A percentile compares a stretch with the other conserved stretches of the same genome.
Evolutionary conservation across 768 basidiomycete genomes (phyloP).

Genomic region (Cyclocybe cylindracea): DNA sequence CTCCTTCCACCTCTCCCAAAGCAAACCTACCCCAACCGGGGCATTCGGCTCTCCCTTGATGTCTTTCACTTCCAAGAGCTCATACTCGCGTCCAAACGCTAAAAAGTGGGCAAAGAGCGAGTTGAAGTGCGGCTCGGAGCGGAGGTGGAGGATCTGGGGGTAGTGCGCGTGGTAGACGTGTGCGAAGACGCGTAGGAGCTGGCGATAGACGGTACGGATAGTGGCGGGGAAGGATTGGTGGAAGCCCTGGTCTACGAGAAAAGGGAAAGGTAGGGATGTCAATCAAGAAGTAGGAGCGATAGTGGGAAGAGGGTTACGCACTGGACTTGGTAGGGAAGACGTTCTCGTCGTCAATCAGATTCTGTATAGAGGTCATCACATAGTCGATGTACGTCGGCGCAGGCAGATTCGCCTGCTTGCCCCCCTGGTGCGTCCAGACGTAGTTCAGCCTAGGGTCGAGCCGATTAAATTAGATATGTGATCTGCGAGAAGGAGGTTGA

Average conservation of each 20-base stretch:
- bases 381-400: conserved; percentile 98
- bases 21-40: conserved; percentile 69
- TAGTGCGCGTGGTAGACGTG: conserved; percentile 98
- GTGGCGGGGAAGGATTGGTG: conserved; percentile 87
- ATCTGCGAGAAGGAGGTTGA: neutral
- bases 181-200: conserved; percentile 94
- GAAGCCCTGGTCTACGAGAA: conserved; percentile 73
- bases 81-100: conserved; percentile 93
- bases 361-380: conserved; percentile 97
- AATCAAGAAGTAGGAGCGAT: neutral
- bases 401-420: conserved; percentile 83
- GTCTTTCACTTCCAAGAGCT: conserved; percentile 87
- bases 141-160: conserved; percentile 85
- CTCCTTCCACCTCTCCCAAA: conserved; percentile 91
- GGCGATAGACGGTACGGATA: conserved; percentile 92
- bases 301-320: conserved; percentile 31
- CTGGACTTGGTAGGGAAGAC: conserved; percentile 96
- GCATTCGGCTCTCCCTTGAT: conserved; percentile 68
- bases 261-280: neutral
- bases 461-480: neutral
- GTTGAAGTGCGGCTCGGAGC: conserved; percentile 94
- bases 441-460: conserved; percentile 72
- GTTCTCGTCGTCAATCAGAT: conserved; percentile 90
- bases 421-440: conserved; percentile 91
- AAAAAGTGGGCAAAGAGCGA: conserved; percentile 98